phyloP scores from a whole-genome alignment of 331 rosid species.

The Malus hybrid region DNA sequence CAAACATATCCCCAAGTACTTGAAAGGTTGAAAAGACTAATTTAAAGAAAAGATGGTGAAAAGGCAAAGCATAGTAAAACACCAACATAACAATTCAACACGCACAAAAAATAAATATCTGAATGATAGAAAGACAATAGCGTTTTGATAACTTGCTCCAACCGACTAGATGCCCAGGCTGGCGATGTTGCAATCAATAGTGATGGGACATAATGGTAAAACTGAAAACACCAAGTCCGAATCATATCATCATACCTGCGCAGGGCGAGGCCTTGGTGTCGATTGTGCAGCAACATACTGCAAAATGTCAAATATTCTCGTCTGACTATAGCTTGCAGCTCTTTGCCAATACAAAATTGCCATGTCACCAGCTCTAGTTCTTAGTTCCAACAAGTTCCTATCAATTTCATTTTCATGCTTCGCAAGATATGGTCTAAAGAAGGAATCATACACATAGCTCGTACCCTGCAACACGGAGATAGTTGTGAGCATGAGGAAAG shows the following conservation, averaged over 20 bases:
- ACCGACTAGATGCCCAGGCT: not conserved
- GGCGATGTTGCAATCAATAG: not conserved
- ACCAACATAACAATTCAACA: not conserved
- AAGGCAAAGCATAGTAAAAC: not conserved
- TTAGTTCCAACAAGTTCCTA: slow-evolving; percentile 76
- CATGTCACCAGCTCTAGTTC: slow-evolving; percentile 87
- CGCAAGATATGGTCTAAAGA: slow-evolving; percentile 88
- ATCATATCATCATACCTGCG: slow-evolving; percentile 50
- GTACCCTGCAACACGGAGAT: slow-evolving; percentile 59
- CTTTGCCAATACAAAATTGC: slow-evolving; percentile 81
- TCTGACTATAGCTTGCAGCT: slow-evolving; percentile 88
- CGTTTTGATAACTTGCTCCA: not conserved
- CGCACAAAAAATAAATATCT: not conserved
- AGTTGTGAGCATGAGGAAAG: not conserved
- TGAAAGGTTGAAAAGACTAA: not conserved
- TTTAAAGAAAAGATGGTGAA: not conserved
- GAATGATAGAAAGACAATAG: not conserved
- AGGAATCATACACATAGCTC: slow-evolving; percentile 86
- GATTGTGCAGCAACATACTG: slow-evolving; percentile 92
- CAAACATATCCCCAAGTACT: not conserved
- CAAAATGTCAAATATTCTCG: slow-evolving; percentile 76
- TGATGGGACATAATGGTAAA: not conserved
- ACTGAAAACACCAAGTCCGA: not conserved
- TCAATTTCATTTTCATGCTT: slow-evolving; percentile 98
- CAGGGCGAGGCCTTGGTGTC: slow-evolving; percentile 62